These are phyloP conservation scores for Cytospora schulzeri DNA, from an alignment of 2,329 filamentous ascomycete species.

Conservation along the genomic window DNA sequence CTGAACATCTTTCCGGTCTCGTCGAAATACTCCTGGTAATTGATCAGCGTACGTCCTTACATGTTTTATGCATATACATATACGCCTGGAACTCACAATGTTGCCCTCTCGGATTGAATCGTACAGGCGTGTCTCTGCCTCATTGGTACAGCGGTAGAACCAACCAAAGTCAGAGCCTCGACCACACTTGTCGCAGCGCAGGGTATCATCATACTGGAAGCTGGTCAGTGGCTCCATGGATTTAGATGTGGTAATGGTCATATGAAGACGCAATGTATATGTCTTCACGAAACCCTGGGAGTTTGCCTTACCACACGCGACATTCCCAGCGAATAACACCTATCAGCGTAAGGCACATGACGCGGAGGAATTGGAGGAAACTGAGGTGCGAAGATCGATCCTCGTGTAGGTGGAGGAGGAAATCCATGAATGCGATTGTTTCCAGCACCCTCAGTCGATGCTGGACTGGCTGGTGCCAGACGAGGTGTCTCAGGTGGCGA, in stretches of 20 bases:
- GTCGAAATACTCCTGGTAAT: conserved; percentile 37
- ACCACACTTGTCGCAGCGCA: conserved; percentile 61
- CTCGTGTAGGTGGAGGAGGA: not conserved
- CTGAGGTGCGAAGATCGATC: not conserved
- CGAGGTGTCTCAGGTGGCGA: not conserved
- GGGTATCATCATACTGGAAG: conserved; percentile 60
- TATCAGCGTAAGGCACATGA: conserved; percentile 12
- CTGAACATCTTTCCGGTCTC: conserved; percentile 38
- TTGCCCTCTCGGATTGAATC: conserved; percentile 35
- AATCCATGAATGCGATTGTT: not conserved
- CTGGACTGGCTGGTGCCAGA: not conserved
- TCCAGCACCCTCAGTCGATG: not conserved
- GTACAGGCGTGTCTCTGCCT: conserved; percentile 50
- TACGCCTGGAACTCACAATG: conserved; percentile 27
- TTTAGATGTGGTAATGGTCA: not conserved
- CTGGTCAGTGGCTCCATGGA: conserved; percentile 46
- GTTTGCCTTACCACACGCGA: conserved; percentile 24
- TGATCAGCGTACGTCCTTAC: conserved; percentile 32
- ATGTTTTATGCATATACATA: conserved; percentile 1
- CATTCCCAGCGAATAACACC: conserved; percentile 23
- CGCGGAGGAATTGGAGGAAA: not conserved
- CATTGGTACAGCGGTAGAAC: conserved; percentile 73
- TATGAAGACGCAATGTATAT: conserved; percentile 30
- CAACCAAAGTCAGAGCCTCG: conserved; percentile 63
- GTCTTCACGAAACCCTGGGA: not conserved